Base-by-base conservation (phyloP, 2,329 filamentous ascomycete genomes). In the Aureobasidium sp. region DNA sequence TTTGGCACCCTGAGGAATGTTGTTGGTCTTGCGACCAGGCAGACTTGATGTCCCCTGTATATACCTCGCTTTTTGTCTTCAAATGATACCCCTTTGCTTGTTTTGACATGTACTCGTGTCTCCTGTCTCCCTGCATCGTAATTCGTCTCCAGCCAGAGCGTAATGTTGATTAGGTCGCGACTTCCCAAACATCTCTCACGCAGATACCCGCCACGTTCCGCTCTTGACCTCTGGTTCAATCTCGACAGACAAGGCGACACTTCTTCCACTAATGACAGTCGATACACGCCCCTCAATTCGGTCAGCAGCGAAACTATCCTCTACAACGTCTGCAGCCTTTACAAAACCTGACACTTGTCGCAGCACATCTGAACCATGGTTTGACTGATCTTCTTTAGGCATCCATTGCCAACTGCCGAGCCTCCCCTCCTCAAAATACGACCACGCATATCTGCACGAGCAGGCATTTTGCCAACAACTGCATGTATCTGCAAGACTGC, bases 1-100 rank as follows among this genome's bases (percentile, higher is more conserved):
- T 98, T 98, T 73, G 93, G 93, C 1, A 95, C 81, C 53, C 68
- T 98, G 72, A 81, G 83, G 65, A 77, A 78, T 62, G 74, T 79
- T 5, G 74, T 77, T 39, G 70, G 66, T 4, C 60, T 71, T 54
- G 53, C 53, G 29, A 39, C 34, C 24, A 39, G 16, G 34, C 45
- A 49, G 34, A 49, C 45, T 24, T 49, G 44, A 49, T 7, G 16
- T 24, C 6, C n/a, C 11, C n/a, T 39, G 16, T 49, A 39, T 49
- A 38, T 34, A 49, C 29, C n/a, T 38, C 16, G 45, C 24, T 38
- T 2, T 14, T 38, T 14, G n/a, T n/a, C 19, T 49, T 22, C 12
- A 6, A n/a, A 49, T 49, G 45, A 49, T 49, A 39, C 34, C 45
- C 45, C 32, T 27, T 34, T 30, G 32, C 32, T 48, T 47, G 21